Base-by-base conservation (phyloP, 306 rosid species). In the Citrullus mucosospermus region DNA sequence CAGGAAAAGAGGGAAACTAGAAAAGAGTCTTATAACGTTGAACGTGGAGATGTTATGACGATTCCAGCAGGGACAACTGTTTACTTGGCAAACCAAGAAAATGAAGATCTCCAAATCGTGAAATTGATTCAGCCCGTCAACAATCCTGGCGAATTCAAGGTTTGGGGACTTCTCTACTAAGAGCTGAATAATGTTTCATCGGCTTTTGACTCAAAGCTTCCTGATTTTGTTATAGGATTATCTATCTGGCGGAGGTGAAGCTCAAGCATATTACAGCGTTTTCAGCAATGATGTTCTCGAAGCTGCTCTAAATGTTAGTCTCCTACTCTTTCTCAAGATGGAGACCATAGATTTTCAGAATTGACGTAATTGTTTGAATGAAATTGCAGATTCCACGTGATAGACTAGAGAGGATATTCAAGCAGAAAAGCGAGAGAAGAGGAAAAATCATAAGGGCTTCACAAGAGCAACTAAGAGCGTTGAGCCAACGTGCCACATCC, bases 81-180 rank as follows among this genome's bases (percentile, higher is more conserved):
- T 13, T 84, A 81, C 82, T 46, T 84, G 34, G 66, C 68, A 44
- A 88, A 88, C 83, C 55, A 85, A 13, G 61, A 36, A 22, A 69
- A 78, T n/a, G 81, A 85, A 60, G 75, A 65, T 15, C 79, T 88
- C 48, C 73, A 79, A 41, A 62, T 88, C 12, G 85, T 76, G 0
- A 81, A 78, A 76, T 82, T 84, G 77, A 11, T 80, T 65, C 79
- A 62, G 30, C 63, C 91, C 3, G 80, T 85, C 48, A 85, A 85
- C 83, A 76, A 74, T 44, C 86, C 90, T 15, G 87, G 80, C 34
- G 72, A 81, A 55, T 85, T 83, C 72, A 78, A 81, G 89, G 89
- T 70, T 44, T 70, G 57, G 2, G 5, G 12, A 11, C 10, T 46
- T 15, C 5, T 22, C 34, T 67, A 9, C 16, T 4, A 11, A 39